Evolutionary conservation across 2,329 filamentous ascomycete species (phyloP).

Genomic region (Pseudogymnoascus sp.): DNA sequence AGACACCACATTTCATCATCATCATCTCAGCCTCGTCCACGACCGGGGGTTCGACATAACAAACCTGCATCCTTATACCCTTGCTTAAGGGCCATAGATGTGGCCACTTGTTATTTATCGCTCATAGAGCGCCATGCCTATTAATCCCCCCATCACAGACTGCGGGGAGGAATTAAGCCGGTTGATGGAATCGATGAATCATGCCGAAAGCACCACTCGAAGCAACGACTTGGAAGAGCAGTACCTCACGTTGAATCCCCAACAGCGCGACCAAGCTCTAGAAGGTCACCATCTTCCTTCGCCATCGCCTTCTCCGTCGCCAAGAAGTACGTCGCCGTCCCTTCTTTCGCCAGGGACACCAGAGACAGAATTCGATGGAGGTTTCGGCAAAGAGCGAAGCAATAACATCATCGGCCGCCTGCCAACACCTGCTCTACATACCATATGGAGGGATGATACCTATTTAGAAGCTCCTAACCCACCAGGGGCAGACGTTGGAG

Average conservation of each 20-base stretch:
- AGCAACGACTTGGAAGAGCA: not conserved
- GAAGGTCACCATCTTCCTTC: slow-evolving; percentile 21
- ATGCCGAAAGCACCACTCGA: not conserved
- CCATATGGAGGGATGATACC: not conserved
- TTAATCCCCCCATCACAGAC: not conserved
- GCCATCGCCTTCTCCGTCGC: slow-evolving; percentile 23
- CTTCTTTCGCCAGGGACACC: slow-evolving; percentile 9
- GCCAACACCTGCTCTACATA: not conserved
- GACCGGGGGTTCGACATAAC: not conserved
- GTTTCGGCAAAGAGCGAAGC: not conserved
- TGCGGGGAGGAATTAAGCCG: not conserved
- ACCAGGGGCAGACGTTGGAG: not conserved
- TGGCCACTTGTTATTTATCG: not conserved
- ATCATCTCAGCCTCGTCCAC: slow-evolving; percentile 7
- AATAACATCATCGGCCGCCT: not conserved
- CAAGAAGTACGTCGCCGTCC: slow-evolving; percentile 20
- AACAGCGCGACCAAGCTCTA: slow-evolving; percentile 10
- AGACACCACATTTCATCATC: slow-evolving; percentile 8
- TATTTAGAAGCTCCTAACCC: not conserved
- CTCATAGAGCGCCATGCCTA: slow-evolving; percentile 2
- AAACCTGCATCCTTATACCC: not conserved
- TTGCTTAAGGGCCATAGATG: not conserved
- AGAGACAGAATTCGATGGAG: slow-evolving; percentile 3
- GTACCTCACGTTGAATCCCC: not conserved
- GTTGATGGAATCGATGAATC: slow-evolving; percentile 4